Evolutionary conservation across 768 basidiomycete genomes (phyloP).

Genomic region (Termitomyces sp.): DNA sequence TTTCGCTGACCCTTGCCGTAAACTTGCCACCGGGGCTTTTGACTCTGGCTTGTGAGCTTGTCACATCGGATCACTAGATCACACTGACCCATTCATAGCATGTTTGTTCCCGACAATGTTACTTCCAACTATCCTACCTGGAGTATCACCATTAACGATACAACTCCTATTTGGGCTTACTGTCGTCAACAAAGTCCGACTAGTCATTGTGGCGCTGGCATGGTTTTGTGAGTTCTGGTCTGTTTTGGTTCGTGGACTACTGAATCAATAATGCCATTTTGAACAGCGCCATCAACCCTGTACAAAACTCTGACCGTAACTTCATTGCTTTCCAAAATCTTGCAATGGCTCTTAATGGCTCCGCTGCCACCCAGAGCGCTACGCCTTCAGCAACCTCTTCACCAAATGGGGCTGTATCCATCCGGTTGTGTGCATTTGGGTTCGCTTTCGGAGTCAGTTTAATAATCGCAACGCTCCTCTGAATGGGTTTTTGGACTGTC

Average conservation of each 20-base stretch:
- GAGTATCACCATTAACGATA: slow-evolving; percentile 56
- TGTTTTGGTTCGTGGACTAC: neutral
- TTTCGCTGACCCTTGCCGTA: slow-evolving; percentile 57
- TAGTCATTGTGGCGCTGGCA: slow-evolving; percentile 49
- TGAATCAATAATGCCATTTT: neutral
- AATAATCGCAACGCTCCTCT: slow-evolving; percentile 32
- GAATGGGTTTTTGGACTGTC: slow-evolving; percentile 6
- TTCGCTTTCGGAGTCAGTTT: slow-evolving; percentile 25
- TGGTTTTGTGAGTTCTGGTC: slow-evolving; percentile 43
- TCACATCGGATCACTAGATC: neutral
- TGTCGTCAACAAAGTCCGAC: slow-evolving; percentile 36
- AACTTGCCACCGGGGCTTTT: slow-evolving; percentile 42
- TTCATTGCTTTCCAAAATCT: slow-evolving; percentile 56
- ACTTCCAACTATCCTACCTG: slow-evolving; percentile 48
- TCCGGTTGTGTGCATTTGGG: slow-evolving; percentile 30
- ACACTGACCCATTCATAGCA: slow-evolving; percentile 17
- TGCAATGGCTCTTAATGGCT: slow-evolving; percentile 53
- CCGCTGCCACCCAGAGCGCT: slow-evolving; percentile 32
- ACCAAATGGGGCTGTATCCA: slow-evolving; percentile 27
- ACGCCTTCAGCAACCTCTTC: slow-evolving; percentile 17
- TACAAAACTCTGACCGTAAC: slow-evolving; percentile 43
- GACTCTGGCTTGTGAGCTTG: slow-evolving; percentile 53
- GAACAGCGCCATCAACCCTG: slow-evolving; percentile 52
- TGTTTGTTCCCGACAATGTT: slow-evolving; percentile 37
- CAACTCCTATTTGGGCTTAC: slow-evolving; percentile 53